Base-by-base conservation (phyloP, 164 flowering plant genomes). In the Sextonia rubra region DNA sequence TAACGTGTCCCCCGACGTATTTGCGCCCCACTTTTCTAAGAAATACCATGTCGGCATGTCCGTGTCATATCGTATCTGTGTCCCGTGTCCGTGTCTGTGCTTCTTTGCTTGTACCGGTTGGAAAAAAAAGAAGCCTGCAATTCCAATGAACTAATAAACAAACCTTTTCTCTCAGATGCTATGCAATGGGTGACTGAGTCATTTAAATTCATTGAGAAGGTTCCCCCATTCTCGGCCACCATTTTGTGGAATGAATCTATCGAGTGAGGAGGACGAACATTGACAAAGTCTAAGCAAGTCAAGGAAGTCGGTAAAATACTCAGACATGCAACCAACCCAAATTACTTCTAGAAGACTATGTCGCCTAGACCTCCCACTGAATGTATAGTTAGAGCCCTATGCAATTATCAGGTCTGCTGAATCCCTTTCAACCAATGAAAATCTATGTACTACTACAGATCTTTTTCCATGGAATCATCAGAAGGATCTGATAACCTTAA, bases 161-260 rank as follows among this genome's bases (percentile, higher is more conserved):
- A 48, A 86, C 98, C 98, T 85, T 82, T 90, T 79, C 85, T 87
- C 78, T 91, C 97, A 32, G 98, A 93, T 2, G 97, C 99, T 80
- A 96, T 82, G 75, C 93, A 91, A 62, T 93, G 97, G 60, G 97
- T 91, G 69, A 96, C 99, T 9, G 97, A 80, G 71, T 82, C 86
- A 78, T 93, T 93, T 72, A 90, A 73, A 85, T 96, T 96, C 99
- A 96, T 96, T 47, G 98, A 93, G 83, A 91, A 93, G 44, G 82
- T 75, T 3, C 99, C 99, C 2, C 99, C 99, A 83, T 91, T 86
- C 81, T 96, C 99, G 58, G 70, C 95, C 74, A 93, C 87, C 83
- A 91, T 77, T 80, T 89, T 96, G 86, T 90, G 98, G 75, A 93
- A 77, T 73, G 85, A 79, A 77, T 96, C 97, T 44, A 89, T 75